Evolutionary conservation across 78 protist species (phyloP), one percentile per base, ranked within the genome.

Genomic region (Dictyostelium capitatum): DNA sequence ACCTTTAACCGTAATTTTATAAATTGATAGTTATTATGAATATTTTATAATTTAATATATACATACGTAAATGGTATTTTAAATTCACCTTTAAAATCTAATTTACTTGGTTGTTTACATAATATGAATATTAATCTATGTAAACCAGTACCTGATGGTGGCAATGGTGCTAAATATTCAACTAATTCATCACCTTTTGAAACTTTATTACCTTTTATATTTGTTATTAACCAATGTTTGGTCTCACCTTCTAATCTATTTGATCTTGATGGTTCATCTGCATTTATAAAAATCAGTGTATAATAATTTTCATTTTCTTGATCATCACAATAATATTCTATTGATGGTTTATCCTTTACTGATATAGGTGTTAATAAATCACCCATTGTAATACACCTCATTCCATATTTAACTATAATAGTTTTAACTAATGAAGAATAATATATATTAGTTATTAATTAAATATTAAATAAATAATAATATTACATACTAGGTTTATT

Each of bases 61-160:
- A 78, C 83, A n/a, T 80, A 80, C 89, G 43, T 67, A 30, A 65
- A 30, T 67, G 89, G 89, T n/a, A 82, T 32, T 25, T 43, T 67
- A 48, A 59, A 82, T 67, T 82, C 89, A 50, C 89, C 89, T 6
- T 15, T 65, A 28, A 82, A 82, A 23, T 47, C 56, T 12, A 67
- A 19, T 23, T 67, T 62, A 9, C 53, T 41, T 23, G 62, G 79
- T 67, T 82, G 89, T 50, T 82, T 32, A 48, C 74, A 82, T 17
- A 82, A 12, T 14, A 82, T 30, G 62, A 82, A 82, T 3, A 32
- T 28, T 25, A 65, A 82, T 30, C 89, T 57, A n/a, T 82, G 89
- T 50, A 67, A 67, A 19, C 53, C 57, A 19, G 89, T 82, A 37
- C 73, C 73, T 15, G 9, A n/a, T 20, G 78, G 78, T 82, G 89